Evolutionary conservation across 2,329 filamentous ascomycete species (phyloP).

Genomic region (Fusarium domesticum): DNA sequence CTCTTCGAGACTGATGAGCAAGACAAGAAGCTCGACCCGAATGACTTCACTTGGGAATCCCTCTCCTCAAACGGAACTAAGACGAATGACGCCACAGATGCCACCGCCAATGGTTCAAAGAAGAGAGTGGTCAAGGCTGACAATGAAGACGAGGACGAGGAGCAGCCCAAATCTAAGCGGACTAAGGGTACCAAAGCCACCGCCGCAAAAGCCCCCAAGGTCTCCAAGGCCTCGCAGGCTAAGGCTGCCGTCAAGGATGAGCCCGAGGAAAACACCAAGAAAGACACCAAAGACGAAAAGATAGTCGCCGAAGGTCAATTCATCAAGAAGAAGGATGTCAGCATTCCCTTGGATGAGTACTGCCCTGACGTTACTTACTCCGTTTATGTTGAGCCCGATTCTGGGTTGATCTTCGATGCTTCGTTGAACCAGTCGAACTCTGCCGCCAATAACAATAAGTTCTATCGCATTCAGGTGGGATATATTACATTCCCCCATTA

Average conservation of each 20-base stretch:
- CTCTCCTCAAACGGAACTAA: constrained; percentile 25
- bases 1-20: constrained; percentile 50
- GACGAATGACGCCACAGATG: constrained; percentile 22
- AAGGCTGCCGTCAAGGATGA: constrained; percentile 19
- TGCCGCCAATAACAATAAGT: constrained; percentile 74
- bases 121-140: constrained; percentile 27
- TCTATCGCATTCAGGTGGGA: constrained; percentile 68
- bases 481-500: background rate
- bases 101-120: constrained; percentile 18
- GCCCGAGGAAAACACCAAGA: constrained; percentile 26
- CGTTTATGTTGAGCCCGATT: constrained; percentile 63
- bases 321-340: constrained; percentile 43
- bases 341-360: constrained; percentile 51
- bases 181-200: constrained; percentile 21
- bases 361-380: constrained; percentile 37
- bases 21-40: constrained; percentile 23
- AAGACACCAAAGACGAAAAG: constrained; percentile 36
- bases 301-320: constrained; percentile 44
- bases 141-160: constrained; percentile 23
- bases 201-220: constrained; percentile 18
- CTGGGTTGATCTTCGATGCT: constrained; percentile 70
- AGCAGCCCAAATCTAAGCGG: constrained; percentile 32
- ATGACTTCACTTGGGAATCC: constrained; percentile 27
- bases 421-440: constrained; percentile 76
- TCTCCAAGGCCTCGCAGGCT: constrained; percentile 15